Evolutionary conservation across 2,329 filamentous ascomycete species (phyloP).

Genomic region (Aspergillus sojae): DNA sequence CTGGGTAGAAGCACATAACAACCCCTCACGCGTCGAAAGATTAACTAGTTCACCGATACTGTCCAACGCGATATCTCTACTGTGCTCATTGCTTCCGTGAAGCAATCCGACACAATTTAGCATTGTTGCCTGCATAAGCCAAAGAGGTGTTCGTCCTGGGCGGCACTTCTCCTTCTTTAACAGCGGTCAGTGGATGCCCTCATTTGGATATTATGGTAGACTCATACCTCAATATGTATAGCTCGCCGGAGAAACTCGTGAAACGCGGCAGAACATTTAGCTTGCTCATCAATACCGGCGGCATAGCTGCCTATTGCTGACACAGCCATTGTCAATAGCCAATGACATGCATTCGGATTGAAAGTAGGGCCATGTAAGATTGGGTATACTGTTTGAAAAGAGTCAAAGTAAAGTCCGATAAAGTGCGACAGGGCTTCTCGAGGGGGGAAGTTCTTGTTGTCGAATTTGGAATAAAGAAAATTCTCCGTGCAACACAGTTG

Average conservation of each 20-base stretch:
- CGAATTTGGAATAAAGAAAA: constrained; percentile 35
- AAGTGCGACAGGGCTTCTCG: constrained; percentile 31
- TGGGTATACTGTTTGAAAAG: constrained; percentile 45
- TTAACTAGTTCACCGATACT: constrained; percentile 34
- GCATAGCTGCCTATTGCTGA: constrained; percentile 45
- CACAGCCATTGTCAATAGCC: constrained; percentile 44
- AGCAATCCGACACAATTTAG: constrained; percentile 39
- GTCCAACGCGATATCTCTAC: constrained; percentile 27
- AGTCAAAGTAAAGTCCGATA: constrained; percentile 40
- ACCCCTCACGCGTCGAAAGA: constrained; percentile 23
- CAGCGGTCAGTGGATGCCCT: constrained; percentile 4
- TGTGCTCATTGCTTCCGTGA: constrained; percentile 28
- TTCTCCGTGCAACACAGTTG: constrained; percentile 34
- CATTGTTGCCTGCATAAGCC: constrained; percentile 33
- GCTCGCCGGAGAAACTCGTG: constrained; percentile 47
- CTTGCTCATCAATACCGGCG: constrained; percentile 27
- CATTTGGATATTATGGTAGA: background rate
- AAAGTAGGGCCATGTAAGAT: constrained; percentile 44
- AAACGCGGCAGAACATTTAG: constrained; percentile 37
- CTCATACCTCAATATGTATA: constrained; percentile 37
- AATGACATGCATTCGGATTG: constrained; percentile 39
- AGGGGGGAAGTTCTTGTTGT: constrained; percentile 33
- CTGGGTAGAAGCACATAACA: constrained; percentile 24
- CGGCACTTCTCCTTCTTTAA: constrained; percentile 31
- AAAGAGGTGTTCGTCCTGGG: constrained; percentile 22